Evolutionary conservation across 2,329 filamentous ascomycete species (phyloP), one percentile per base, ranked within the genome.

Genomic region (Aureobasidium sp.): DNA sequence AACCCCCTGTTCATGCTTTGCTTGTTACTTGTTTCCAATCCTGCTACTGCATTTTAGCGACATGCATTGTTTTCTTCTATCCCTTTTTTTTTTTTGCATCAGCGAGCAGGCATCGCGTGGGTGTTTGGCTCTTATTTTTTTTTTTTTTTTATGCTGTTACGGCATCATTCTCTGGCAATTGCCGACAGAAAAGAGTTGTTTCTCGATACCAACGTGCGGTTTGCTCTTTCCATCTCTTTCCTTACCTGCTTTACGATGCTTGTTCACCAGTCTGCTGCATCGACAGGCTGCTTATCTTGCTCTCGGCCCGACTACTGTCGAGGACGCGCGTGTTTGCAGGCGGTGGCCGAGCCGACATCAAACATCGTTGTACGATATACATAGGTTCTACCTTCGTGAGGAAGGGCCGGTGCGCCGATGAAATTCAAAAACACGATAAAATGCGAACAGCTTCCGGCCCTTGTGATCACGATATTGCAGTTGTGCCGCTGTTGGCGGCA

Each of bases 11-110:
- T 13, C 4, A 19, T 11, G 31, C 31, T 42, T 61, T 38, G 35
- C 19, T 29, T 40, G 21, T 25, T 38, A 42, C 19, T 29, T 40
- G 21, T 25, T 51, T 46, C 23, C 27, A 51, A 23, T 60, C 23
- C 40, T 61, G 45, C 47, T 55, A 63, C 54, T 62, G 58, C 57
- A 54, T 55, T 58, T 58, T 53, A 60, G 61, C 61, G 53, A 43
- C 55, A 59, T 49, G 57, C 55, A 57, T 46, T 33, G 51, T 40
- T 58, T n/a, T n/a, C n/a, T n/a, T 49, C 9, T 47, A 35, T 15
- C 23, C 21, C 46, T 33, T 19, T 11, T 40, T 51, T 21, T 40
- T 35, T 60, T 51, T 7, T 47, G 50, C 59, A 54, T 60, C 42
- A 60, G 59, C 59, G 59, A 60, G 47, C 54, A 50, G 51, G 42